These are phyloP conservation scores for Fusarium goolgardi DNA, from an alignment of 2,329 filamentous ascomycete genomes.

Conservation along the genomic window DNA sequence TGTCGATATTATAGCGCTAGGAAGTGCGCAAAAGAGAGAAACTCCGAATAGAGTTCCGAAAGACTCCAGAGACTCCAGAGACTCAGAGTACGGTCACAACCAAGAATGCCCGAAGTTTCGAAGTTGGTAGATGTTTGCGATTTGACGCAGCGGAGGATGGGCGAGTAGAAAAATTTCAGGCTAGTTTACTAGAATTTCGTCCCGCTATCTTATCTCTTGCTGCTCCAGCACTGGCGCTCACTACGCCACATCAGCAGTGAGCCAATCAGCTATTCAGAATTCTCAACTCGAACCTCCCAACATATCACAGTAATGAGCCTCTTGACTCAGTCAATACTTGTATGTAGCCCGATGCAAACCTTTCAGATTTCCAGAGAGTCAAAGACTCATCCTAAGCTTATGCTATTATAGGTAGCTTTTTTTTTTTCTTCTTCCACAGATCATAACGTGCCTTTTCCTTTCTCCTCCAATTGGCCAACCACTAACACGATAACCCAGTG, in stretches of 20 bases:
- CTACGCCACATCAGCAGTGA: neutral
- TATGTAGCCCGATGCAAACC: neutral
- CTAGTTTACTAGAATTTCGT: constrained; percentile 3
- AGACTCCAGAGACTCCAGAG: neutral
- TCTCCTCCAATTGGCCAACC: constrained; percentile 19
- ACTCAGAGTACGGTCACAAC: neutral
- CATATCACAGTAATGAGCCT: neutral
- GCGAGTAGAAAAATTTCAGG: constrained; percentile 1
- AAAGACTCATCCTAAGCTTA: accelerated
- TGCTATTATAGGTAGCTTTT: neutral
- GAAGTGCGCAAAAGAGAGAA: neutral
- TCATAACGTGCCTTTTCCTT: neutral
- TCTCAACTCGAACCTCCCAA: neutral
- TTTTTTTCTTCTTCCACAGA: too few species aligned
- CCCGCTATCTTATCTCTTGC: neutral
- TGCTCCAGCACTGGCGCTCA: neutral
- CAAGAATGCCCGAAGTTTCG: neutral
- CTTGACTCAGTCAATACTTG: neutral
- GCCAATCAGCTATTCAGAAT: neutral
- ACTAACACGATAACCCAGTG: constrained; percentile 27
- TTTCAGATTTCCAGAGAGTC: neutral
- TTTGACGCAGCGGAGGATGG: neutral
- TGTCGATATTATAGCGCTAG: neutral
- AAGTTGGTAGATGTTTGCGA: neutral
- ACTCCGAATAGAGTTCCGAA: neutral